Conservation (phyloP, 2,329 filamentous ascomycete genomes). For the Daldinia sp. region DNA sequence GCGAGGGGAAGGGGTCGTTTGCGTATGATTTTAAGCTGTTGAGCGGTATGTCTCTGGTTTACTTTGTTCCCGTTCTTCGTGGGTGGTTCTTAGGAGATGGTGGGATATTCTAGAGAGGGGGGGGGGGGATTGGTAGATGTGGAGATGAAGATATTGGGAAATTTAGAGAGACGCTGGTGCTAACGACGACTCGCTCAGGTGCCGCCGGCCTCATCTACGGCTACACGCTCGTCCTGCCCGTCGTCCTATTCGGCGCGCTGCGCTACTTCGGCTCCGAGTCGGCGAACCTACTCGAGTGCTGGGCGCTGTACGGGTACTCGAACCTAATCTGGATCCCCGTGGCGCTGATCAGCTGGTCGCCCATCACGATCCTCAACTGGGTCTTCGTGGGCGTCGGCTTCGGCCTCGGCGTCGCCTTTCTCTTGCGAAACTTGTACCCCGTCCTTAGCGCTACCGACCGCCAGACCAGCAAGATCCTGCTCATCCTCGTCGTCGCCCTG, state of each 20-base stretch:
- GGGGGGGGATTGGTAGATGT: no score
- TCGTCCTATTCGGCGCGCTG: slow-evolving; percentile 86
- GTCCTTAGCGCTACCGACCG: slow-evolving; percentile 92
- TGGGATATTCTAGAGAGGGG: background rate
- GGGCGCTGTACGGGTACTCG: slow-evolving; percentile 94
- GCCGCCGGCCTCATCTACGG: slow-evolving; percentile 95
- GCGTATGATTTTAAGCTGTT: slow-evolving; percentile 91
- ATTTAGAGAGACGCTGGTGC: background rate
- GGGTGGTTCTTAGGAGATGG: background rate
- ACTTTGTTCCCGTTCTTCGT: background rate
- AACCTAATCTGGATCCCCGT: slow-evolving; percentile 98
- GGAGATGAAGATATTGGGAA: background rate
- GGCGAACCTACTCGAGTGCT: slow-evolving; percentile 94
- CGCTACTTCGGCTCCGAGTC: slow-evolving; percentile 96
- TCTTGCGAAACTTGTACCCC: slow-evolving; percentile 88
- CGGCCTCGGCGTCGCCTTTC: slow-evolving; percentile 82
- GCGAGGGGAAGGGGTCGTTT: slow-evolving; percentile 77
- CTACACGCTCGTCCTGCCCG: slow-evolving; percentile 88
- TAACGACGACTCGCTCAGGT: slow-evolving; percentile 58
- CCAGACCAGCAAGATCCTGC: slow-evolving; percentile 88
- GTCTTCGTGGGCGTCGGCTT: slow-evolving; percentile 91
- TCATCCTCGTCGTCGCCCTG: slow-evolving; percentile 84
- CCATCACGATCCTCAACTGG: slow-evolving; percentile 89
- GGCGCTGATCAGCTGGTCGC: slow-evolving; percentile 90
- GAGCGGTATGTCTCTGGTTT: slow-evolving; percentile 69